Evolutionary conservation across 345 rosid species (phyloP).

Genomic region (Pelargonium nanum): DNA sequence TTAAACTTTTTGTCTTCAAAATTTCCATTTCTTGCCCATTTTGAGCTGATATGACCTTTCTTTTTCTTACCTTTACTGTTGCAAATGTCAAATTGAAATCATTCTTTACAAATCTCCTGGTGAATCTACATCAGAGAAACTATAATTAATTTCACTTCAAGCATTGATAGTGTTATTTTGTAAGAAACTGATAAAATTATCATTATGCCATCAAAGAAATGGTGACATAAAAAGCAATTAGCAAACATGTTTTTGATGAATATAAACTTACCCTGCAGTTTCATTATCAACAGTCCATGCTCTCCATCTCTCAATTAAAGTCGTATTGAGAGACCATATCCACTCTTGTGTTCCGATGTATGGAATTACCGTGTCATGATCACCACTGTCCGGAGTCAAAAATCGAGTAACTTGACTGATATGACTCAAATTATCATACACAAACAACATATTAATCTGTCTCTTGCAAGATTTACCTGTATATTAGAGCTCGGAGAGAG

Average conservation of each 20-base stretch:
- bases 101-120: conserved; percentile 2
- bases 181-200: not conserved
- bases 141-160: too few relatives aligned
- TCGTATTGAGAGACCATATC: conserved; percentile 19
- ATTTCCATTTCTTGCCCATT: not conserved
- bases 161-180: too few relatives aligned
- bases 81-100: conserved; percentile 15
- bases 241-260: too few relatives aligned
- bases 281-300: conserved; percentile 17
- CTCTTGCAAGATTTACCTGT: conserved; percentile 6
- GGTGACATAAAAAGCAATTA: too few relatives aligned
- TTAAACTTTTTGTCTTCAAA: not conserved
- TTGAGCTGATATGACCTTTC: too few relatives aligned
- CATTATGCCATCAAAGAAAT: not conserved
- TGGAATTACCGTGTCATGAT: conserved; percentile 24
- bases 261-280: conserved; percentile 20
- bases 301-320: conserved; percentile 17
- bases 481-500: conserved; percentile 13
- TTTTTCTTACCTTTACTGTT: conserved; percentile 12
- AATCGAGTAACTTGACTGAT: too few relatives aligned
- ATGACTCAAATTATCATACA: too few relatives aligned
- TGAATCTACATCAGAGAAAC: conserved; percentile 19
- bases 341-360: conserved; percentile 22
- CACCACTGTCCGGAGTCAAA: conserved; percentile 17
- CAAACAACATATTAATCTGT: too few relatives aligned